Evolutionary conservation across 176 grass and related monocot species (phyloP).

Genomic region (Dendrocalamus sinicus): DNA sequence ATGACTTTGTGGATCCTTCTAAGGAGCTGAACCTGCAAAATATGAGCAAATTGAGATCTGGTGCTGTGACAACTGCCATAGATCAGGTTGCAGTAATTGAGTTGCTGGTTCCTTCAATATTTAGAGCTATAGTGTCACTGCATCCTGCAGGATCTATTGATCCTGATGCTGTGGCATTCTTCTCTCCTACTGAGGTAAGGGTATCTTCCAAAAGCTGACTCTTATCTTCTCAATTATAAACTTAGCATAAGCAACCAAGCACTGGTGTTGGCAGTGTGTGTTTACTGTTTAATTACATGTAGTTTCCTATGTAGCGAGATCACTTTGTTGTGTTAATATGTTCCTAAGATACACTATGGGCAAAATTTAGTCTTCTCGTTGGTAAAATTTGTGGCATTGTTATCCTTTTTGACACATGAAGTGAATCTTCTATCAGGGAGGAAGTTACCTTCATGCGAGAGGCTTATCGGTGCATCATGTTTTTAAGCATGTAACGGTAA

Average conservation of each 20-base stretch:
- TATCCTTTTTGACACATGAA: constrained; percentile 42
- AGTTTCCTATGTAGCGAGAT: neutral
- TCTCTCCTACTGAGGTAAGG: constrained; percentile 87
- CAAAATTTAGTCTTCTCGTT: neutral
- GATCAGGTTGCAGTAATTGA: constrained; percentile 88
- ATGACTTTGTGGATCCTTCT: constrained; percentile 65
- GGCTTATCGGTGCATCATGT: constrained; percentile 80
- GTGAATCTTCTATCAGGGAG: constrained; percentile 63
- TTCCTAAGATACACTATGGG: neutral
- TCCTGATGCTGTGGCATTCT: constrained; percentile 88
- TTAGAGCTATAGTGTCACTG: constrained; percentile 91
- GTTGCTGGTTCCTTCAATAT: constrained; percentile 80
- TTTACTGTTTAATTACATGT: constrained; percentile 9
- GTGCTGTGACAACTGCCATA: constrained; percentile 36
- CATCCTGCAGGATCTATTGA: constrained; percentile 87
- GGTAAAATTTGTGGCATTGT: neutral
- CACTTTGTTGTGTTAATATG: constrained; percentile 24
- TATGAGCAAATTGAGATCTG: constrained; percentile 54
- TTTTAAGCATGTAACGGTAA: constrained; percentile 89
- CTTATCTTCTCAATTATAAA: constrained; percentile 1
- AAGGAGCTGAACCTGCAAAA: constrained; percentile 68
- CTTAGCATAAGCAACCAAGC: constrained; percentile 27
- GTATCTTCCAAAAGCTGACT: constrained; percentile 35
- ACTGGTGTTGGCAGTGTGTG: constrained; percentile 7
- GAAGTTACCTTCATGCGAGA: constrained; percentile 86